phyloP scores from a whole-genome alignment of 768 basidiomycete genomes.

The Mycena rosella region DNA sequence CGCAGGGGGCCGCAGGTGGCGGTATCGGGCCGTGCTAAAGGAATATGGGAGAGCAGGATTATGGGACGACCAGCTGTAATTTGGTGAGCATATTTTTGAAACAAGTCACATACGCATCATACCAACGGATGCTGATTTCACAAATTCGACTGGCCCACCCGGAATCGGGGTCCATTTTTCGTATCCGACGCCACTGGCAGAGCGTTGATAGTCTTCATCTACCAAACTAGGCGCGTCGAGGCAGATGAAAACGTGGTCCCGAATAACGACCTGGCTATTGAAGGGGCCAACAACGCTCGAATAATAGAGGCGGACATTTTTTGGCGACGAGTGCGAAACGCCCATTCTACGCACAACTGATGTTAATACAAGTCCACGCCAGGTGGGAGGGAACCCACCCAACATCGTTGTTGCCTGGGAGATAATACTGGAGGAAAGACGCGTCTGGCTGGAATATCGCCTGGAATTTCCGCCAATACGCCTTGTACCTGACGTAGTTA shows the following conservation, averaged over 20 bases:
- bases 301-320: constrained; percentile 70
- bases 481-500: constrained; percentile 63
- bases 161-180: constrained; percentile 67
- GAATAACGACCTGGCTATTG: constrained; percentile 71
- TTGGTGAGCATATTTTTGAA: not conserved
- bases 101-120: constrained; percentile 42
- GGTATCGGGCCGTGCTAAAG: constrained; percentile 79
- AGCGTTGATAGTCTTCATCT: constrained; percentile 83
- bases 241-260: constrained; percentile 79
- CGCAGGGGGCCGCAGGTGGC: constrained; percentile 83
- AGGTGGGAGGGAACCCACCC: constrained; percentile 55
- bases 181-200: constrained; percentile 62
- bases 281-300: constrained; percentile 73
- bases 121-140: constrained; percentile 55
- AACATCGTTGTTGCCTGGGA: constrained; percentile 89
- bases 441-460: constrained; percentile 64
- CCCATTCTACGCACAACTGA: constrained; percentile 52
- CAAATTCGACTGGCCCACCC: constrained; percentile 71
- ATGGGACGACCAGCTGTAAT: constrained; percentile 56
- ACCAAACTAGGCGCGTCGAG: constrained; percentile 85
- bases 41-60: constrained; percentile 89
- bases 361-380: not conserved
- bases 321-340: constrained; percentile 61
- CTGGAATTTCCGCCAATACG: constrained; percentile 72
- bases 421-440: constrained; percentile 61